These are phyloP conservation scores for Pinus albicaulis DNA, from an alignment of 75 land plant species.

Conservation along the genomic window DNA sequence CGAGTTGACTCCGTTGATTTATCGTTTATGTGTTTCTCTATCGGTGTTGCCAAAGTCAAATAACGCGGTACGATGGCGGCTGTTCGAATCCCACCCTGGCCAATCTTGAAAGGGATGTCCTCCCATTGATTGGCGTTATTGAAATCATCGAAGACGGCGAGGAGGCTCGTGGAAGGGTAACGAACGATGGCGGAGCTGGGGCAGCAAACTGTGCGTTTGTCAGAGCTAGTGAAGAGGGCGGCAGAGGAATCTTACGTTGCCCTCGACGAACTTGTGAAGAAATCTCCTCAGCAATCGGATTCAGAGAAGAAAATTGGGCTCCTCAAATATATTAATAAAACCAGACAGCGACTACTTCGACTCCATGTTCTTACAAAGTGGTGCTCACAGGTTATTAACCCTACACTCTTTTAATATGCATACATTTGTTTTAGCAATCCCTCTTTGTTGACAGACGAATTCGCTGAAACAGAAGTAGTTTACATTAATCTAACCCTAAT, in stretches of 20 bases:
- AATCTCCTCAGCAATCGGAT: slow-evolving; percentile 46
- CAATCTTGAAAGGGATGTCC: too few species aligned
- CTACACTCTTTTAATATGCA: neutral
- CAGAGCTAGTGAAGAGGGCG: slow-evolving; percentile 60
- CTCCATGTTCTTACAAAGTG: slow-evolving; percentile 89
- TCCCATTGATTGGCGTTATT: too few species aligned
- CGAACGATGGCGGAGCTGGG: slow-evolving; percentile 72
- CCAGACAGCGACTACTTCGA: slow-evolving; percentile 94
- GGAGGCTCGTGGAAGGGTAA: neutral
- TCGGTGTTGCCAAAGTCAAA: too few species aligned
- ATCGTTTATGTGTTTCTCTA: too few species aligned
- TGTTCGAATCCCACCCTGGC: too few species aligned
- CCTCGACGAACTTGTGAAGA: slow-evolving; percentile 72
- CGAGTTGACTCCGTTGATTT: too few species aligned
- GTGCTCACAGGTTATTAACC: slow-evolving; percentile 82
- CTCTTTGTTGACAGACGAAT: too few species aligned
- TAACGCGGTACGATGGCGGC: too few species aligned
- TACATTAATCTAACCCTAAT: too few species aligned
- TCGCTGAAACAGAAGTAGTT: too few species aligned
- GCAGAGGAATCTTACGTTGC: slow-evolving; percentile 70
- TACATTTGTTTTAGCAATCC: neutral
- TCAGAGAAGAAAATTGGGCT: slow-evolving; percentile 83
- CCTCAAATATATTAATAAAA: slow-evolving; percentile 77
- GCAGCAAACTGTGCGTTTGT: slow-evolving; percentile 81
- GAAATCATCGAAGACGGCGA: too few species aligned